These are phyloP conservation scores for Ustilago tritici DNA, from an alignment of 1,284 basidiomycete species.

Conservation along the genomic window DNA sequence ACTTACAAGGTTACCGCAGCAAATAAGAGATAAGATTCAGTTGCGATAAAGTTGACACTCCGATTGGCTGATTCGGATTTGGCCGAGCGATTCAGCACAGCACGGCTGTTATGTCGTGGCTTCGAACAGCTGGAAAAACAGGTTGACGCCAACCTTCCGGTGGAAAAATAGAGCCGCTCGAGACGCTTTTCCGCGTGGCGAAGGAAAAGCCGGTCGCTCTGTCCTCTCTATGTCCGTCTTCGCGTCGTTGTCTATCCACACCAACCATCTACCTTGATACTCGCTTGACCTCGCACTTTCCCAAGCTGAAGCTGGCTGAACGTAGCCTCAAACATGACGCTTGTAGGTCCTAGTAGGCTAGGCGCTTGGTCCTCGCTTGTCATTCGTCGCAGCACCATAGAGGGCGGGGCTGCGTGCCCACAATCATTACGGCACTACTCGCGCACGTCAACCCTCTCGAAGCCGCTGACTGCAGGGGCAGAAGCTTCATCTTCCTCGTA, in stretches of 20 bases:
- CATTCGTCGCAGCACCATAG: background rate
- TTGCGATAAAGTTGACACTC: background rate
- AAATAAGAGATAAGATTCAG: conserved; percentile 17
- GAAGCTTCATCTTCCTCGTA: background rate
- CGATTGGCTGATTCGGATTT: conserved; percentile 5
- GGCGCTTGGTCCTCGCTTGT: conserved; percentile 1
- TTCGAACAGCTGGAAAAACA: background rate
- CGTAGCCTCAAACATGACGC: conserved; percentile 10
- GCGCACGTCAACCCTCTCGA: conserved; percentile 2
- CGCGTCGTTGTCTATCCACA: too few relatives aligned
- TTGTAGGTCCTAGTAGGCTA: conserved; percentile 34
- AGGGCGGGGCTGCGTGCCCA: background rate
- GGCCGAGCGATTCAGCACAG: conserved; percentile 2
- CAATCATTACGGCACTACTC: conserved; percentile 15
- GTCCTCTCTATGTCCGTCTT: too few relatives aligned
- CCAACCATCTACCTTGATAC: too few relatives aligned
- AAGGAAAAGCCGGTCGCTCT: background rate
- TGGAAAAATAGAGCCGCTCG: background rate
- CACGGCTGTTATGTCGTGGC: background rate
- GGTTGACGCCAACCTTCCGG: background rate
- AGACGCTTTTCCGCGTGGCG: conserved; percentile 6
- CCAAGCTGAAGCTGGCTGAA: background rate
- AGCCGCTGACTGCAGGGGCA: conserved; percentile 11
- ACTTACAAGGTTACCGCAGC: background rate
- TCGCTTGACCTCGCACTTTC: too few relatives aligned